Evolutionary conservation across 1,284 basidiomycete species (phyloP).

Genomic region (Ceratobasidium papillatum): DNA sequence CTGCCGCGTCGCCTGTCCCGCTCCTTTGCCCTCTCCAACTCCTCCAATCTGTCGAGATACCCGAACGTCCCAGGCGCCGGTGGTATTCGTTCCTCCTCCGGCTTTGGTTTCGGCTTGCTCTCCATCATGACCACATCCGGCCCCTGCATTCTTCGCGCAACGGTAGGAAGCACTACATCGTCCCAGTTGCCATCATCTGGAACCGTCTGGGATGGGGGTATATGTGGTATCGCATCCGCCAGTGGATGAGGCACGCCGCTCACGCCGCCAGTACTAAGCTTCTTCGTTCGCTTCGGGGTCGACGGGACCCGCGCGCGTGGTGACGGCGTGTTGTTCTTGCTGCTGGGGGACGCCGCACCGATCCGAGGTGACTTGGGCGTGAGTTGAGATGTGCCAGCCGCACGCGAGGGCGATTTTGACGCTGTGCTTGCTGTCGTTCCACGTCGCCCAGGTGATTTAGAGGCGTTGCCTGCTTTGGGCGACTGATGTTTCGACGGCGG

Average conservation of each 20-base stretch:
- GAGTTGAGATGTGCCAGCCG: slow-evolving; percentile 29
- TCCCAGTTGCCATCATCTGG: slow-evolving; percentile 56
- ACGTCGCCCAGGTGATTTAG: slow-evolving; percentile 17
- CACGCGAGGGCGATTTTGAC: slow-evolving; percentile 14
- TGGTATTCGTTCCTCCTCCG: slow-evolving; percentile 55
- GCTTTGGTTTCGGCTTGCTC: slow-evolving; percentile 67
- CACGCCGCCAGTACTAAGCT: slow-evolving; percentile 12
- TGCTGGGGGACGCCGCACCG: slow-evolving; percentile 3
- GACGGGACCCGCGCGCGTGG: slow-evolving; percentile 19
- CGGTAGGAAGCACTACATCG: slow-evolving; percentile 70
- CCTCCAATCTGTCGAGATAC: slow-evolving; percentile 56
- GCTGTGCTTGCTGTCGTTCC: slow-evolving; percentile 1
- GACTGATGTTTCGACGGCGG: slow-evolving; percentile 5
- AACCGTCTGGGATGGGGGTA: slow-evolving; percentile 41
- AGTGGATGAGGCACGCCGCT: slow-evolving; percentile 34
- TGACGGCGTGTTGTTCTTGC: neutral
- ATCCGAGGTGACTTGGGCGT: slow-evolving; percentile 29
- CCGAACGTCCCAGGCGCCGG: slow-evolving; percentile 81
- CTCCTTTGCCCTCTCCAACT: neutral
- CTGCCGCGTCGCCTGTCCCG: slow-evolving; percentile 8
- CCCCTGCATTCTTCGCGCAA: slow-evolving; percentile 79
- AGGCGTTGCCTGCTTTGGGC: slow-evolving; percentile 8
- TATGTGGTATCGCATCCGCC: slow-evolving; percentile 44
- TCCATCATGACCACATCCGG: slow-evolving; percentile 43
- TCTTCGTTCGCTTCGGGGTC: slow-evolving; percentile 36